Evolutionary conservation across 108 stramenopile genomes (phyloP).

Genomic region (Conticribra guillardii): DNA sequence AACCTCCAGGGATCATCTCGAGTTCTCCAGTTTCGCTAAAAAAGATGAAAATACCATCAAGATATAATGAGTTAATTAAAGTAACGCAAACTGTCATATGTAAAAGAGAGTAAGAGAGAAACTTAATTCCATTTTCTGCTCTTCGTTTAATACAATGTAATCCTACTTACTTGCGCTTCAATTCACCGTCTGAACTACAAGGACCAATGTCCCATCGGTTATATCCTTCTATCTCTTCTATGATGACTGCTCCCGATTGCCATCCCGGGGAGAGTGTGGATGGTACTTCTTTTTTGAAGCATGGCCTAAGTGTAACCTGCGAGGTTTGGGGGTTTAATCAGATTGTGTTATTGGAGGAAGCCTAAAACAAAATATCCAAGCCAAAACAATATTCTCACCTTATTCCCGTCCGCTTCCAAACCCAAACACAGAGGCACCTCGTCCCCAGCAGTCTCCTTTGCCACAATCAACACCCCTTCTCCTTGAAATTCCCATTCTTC

Average conservation of each 20-base stretch:
- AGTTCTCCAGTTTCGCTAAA: slow-evolving; percentile 61
- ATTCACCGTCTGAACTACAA: slow-evolving; percentile 80
- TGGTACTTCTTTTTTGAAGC: slow-evolving; percentile 77
- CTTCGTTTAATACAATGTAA: background rate
- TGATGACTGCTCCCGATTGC: slow-evolving; percentile 86
- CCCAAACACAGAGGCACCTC: slow-evolving; percentile 78
- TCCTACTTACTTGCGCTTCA: slow-evolving; percentile 62
- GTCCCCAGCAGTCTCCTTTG: slow-evolving; percentile 72
- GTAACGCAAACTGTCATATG: too few species aligned
- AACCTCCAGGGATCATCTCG: slow-evolving; percentile 66
- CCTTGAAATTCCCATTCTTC: slow-evolving; percentile 73
- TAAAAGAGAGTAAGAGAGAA: background rate
- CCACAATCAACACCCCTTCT: slow-evolving; percentile 84
- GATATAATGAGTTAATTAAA: too few species aligned
- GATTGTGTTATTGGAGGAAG: too few species aligned
- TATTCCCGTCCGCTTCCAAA: slow-evolving; percentile 56
- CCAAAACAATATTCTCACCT: slow-evolving; percentile 20
- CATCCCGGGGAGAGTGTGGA: slow-evolving; percentile 68
- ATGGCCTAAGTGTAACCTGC: slow-evolving; percentile 61
- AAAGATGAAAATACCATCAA: background rate
- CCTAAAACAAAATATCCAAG: too few species aligned
- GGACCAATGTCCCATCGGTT: slow-evolving; percentile 88
- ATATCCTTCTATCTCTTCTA: slow-evolving; percentile 72
- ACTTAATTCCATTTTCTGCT: background rate
- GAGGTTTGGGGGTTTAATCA: too few species aligned